Conservation (phyloP, 768 basidiomycete species). For the Calocybe indica region DNA sequence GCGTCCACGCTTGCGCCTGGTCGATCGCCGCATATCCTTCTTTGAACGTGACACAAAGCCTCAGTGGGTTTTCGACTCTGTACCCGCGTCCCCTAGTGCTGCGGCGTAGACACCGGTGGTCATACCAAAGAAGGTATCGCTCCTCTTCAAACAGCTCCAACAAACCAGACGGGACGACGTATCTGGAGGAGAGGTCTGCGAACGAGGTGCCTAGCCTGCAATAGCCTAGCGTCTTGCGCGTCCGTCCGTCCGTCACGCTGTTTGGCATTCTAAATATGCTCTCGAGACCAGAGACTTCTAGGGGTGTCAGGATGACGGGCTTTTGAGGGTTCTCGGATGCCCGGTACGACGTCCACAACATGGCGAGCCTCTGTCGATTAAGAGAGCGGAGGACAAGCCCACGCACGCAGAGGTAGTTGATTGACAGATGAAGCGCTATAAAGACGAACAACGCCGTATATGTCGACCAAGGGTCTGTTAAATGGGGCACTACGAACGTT, state of each 20-base stretch:
- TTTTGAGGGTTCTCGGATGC: slow-evolving; percentile 7
- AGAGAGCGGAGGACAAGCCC: slow-evolving; percentile 51
- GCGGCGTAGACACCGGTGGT: slow-evolving; percentile 17
- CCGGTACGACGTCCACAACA: slow-evolving; percentile 45
- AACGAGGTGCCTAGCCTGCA: slow-evolving; percentile 49
- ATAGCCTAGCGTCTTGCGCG: slow-evolving; percentile 29
- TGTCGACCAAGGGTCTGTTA: slow-evolving; percentile 41
- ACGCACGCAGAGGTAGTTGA: slow-evolving; percentile 58
- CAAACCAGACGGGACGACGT: slow-evolving; percentile 19
- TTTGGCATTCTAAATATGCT: slow-evolving; percentile 36
- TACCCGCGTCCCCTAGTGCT: slow-evolving; percentile 5
- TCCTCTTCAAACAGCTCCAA: slow-evolving; percentile 37
- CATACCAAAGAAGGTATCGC: slow-evolving; percentile 51
- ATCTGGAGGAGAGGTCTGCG: slow-evolving; percentile 21
- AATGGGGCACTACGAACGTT: slow-evolving; percentile 49
- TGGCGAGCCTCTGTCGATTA: slow-evolving; percentile 51
- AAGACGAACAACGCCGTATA: slow-evolving; percentile 47
- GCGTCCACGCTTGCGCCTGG: slow-evolving; percentile 53
- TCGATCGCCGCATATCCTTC: slow-evolving; percentile 40
- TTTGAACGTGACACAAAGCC: slow-evolving; percentile 43
- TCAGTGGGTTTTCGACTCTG: slow-evolving; percentile 13
- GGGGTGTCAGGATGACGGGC: slow-evolving; percentile 23
- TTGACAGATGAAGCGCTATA: slow-evolving; percentile 44
- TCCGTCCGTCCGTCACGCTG: slow-evolving; percentile 29
- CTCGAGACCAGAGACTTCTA: slow-evolving; percentile 35